Percentiles rank a stretch among this genome's conserved stretches.
Evolutionary conservation across 2,329 filamentous ascomycete genomes (phyloP).

Genomic region (Fusarium marasasianum): DNA sequence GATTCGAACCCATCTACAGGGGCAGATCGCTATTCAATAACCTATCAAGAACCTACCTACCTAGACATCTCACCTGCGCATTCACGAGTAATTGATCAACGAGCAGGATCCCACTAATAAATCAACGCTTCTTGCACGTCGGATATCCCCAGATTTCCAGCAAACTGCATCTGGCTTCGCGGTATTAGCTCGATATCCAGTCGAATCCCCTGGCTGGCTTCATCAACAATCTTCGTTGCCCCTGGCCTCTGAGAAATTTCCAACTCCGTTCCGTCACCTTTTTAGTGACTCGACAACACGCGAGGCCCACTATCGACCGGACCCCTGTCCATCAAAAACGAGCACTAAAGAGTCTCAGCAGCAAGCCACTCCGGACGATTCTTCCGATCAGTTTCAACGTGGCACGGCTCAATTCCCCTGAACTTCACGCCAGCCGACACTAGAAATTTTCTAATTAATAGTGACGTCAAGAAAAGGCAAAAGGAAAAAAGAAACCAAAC

Average conservation of each 20-base stretch:
- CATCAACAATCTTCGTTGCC: constrained; percentile 23
- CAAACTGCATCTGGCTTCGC: constrained; percentile 14
- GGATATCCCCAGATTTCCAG: constrained; percentile 19
- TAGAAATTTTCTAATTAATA: constrained; percentile 19
- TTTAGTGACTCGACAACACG: constrained; percentile 18
- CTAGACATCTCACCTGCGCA: constrained; percentile 7
- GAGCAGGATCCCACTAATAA: constrained; percentile 11
- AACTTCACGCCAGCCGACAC: constrained; percentile 22
- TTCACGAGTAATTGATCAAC: constrained; percentile 15
- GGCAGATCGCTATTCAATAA: neutral
- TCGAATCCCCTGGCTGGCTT: constrained; percentile 7
- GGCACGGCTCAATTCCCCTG: constrained; percentile 33
- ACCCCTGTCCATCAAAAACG: constrained; percentile 16
- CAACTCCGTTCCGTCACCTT: constrained; percentile 17
- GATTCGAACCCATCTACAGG: neutral
- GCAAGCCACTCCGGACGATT: constrained; percentile 34
- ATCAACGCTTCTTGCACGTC: constrained; percentile 5
- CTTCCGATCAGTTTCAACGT: constrained; percentile 27
- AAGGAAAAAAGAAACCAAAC: neutral
- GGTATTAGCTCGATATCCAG: constrained; percentile 14
- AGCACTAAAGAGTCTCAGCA: constrained; percentile 20
- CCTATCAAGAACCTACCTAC: neutral
- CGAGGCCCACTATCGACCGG: constrained; percentile 23
- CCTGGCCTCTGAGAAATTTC: constrained; percentile 5
- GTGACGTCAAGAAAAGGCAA: constrained; percentile 30